These are phyloP conservation scores for Orbilia oligospora DNA, from an alignment of 2,329 filamentous ascomycete species.

Conservation along the genomic window DNA sequence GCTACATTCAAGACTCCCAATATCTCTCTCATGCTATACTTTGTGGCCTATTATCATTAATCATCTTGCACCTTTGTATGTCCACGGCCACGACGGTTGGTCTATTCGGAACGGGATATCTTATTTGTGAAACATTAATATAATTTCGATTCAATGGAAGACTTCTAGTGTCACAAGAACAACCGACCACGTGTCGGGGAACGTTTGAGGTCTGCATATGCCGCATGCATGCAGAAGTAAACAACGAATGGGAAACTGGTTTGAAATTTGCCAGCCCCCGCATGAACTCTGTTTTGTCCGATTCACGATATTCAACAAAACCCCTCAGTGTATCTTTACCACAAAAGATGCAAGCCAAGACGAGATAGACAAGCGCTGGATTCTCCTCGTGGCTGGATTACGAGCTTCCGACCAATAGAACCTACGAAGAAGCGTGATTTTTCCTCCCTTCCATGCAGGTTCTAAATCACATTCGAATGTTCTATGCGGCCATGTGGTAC, in stretches of 20 bases:
- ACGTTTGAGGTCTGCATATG: not conserved
- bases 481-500: constrained; percentile 24
- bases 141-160: not conserved
- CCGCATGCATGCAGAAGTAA: constrained; percentile 1
- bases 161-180: not conserved
- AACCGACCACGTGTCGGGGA: not conserved
- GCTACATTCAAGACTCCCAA: not conserved
- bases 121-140: not conserved
- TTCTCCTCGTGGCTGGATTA: constrained; percentile 16
- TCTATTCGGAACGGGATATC: not conserved
- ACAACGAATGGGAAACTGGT: not conserved
- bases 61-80: not conserved
- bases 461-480: constrained; percentile 3
- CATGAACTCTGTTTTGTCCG: not conserved
- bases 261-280: too few species aligned
- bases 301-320: not conserved
- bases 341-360: not conserved
- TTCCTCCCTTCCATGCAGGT: constrained; percentile 25
- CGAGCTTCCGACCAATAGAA: constrained; percentile 3
- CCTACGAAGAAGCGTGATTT: not conserved
- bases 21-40: not conserved
- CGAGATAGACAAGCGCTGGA: constrained; percentile 3
- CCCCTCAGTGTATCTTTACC: not conserved
- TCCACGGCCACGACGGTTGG: too few species aligned
- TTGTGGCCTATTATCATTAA: not conserved